A percentile compares a stretch with the other conserved stretches of the same genome.
Evolutionary conservation across 2,329 filamentous ascomycete genomes (phyloP).

Genomic region (Trichophyton schoenleinii): DNA sequence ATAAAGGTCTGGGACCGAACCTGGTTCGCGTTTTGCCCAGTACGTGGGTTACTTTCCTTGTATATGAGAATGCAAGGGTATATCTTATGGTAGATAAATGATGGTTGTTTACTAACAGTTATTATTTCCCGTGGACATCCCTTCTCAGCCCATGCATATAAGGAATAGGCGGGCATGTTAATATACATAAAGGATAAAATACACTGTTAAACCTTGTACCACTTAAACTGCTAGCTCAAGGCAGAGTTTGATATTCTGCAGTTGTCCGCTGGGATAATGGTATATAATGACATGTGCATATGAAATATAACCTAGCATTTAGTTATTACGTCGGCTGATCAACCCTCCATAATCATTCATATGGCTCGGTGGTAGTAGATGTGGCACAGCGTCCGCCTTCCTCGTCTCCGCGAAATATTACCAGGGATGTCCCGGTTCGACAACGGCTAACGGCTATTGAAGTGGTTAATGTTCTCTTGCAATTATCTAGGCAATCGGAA

Average conservation of each 20-base stretch:
- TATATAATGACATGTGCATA: neutral
- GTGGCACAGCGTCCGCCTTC: neutral
- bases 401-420: neutral
- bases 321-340: neutral
- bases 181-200: neutral
- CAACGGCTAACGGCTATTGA: neutral
- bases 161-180: neutral
- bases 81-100: constrained; percentile 29
- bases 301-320: neutral
- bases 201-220: neutral
- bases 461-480: neutral
- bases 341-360: neutral
- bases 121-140: neutral
- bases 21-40: constrained; percentile 84
- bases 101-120: neutral
- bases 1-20: constrained; percentile 79
- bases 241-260: neutral
- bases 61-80: constrained; percentile 85
- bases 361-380: neutral
- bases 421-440: neutral
- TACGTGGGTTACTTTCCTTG: constrained; percentile 91
- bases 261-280: neutral
- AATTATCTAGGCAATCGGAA: neutral
- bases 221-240: neutral
- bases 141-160: neutral